These are phyloP conservation scores for Haematococcus sp. DNA, from an alignment of 139 green algal species.

Conservation along the genomic window DNA sequence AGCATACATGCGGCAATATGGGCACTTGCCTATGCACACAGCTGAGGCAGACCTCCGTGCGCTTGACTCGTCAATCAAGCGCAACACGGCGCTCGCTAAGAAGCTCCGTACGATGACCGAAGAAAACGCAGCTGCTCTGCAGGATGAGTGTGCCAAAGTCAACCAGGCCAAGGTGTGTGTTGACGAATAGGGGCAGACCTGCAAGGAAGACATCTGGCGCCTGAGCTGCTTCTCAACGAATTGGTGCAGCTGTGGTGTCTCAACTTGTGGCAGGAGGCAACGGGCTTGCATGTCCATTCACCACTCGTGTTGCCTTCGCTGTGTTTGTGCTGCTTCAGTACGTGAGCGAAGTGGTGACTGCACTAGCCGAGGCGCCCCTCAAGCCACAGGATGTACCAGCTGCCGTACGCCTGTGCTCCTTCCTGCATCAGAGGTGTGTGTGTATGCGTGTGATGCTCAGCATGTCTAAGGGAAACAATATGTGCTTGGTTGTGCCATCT, in stretches of 20 bases:
- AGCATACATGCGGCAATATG: too few relatives aligned
- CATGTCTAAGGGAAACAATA: too few relatives aligned
- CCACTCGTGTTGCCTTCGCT: not conserved
- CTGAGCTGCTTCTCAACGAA: not conserved
- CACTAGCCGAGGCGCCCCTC: conserved; percentile 81
- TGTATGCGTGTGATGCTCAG: too few relatives aligned
- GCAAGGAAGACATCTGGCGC: too few relatives aligned
- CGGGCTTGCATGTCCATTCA: too few relatives aligned
- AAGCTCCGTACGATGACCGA: conserved; percentile 56
- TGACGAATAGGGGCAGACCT: not conserved
- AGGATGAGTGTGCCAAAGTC: conserved; percentile 71
- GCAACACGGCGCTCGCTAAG: conserved; percentile 85
- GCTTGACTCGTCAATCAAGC: conserved; percentile 90
- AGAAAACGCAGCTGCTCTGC: conserved; percentile 40
- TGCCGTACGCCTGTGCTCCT: conserved; percentile 72
- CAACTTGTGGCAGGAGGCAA: too few relatives aligned
- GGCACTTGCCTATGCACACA: not conserved
- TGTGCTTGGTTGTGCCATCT: too few relatives aligned
- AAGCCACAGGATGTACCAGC: conserved; percentile 77
- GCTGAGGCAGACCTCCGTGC: conserved; percentile 19
- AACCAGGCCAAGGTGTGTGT: conserved; percentile 79
- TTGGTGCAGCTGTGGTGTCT: not conserved
- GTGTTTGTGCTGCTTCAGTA: conserved; percentile 62
- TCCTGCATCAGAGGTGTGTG: conserved; percentile 78
- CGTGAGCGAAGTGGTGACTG: conserved; percentile 84